A percentile compares a stretch with the other conserved stretches of the same genome.
Evolutionary conservation across 2,329 filamentous ascomycete species (phyloP).

Genomic region (Penicillium capsulatum): DNA sequence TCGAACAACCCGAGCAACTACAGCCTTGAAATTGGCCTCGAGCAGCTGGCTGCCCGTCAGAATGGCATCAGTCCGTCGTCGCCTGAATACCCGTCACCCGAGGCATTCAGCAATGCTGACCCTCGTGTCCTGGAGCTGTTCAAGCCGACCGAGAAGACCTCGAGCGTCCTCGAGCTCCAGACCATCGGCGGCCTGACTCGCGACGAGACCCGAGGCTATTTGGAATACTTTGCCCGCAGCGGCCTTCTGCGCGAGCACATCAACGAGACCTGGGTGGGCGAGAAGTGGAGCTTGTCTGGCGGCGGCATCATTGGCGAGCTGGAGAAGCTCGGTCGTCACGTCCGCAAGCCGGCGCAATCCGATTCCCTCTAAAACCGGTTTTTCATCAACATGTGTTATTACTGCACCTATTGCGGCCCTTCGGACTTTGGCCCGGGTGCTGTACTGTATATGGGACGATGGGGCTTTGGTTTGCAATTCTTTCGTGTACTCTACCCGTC

Average conservation of each 20-base stretch:
- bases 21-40: constrained; percentile 65
- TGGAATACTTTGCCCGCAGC: constrained; percentile 92
- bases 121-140: constrained; percentile 48
- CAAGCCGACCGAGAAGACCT: constrained; percentile 26
- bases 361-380: constrained; percentile 11
- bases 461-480: constrained; percentile 19
- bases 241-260: constrained; percentile 70
- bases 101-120: constrained; percentile 53
- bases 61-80: constrained; percentile 34
- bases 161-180: constrained; percentile 43
- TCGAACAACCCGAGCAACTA: constrained; percentile 64
- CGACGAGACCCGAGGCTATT: constrained; percentile 68
- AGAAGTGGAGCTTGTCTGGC: constrained; percentile 80
- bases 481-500: constrained; percentile 32
- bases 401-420: constrained; percentile 4
- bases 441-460: constrained; percentile 25
- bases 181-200: constrained; percentile 66
- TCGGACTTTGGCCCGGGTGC: constrained; percentile 7
- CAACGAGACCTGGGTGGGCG: constrained; percentile 65
- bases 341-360: constrained; percentile 13
- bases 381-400: constrained; percentile 12
- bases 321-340: constrained; percentile 57
- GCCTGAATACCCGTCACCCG: constrained; percentile 44
- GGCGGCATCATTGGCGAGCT: constrained; percentile 81
- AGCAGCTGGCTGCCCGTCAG: constrained; percentile 46